These are phyloP conservation scores for Leccinellum rugosiceps DNA, from an alignment of 768 basidiomycete species.

Conservation along the genomic window DNA sequence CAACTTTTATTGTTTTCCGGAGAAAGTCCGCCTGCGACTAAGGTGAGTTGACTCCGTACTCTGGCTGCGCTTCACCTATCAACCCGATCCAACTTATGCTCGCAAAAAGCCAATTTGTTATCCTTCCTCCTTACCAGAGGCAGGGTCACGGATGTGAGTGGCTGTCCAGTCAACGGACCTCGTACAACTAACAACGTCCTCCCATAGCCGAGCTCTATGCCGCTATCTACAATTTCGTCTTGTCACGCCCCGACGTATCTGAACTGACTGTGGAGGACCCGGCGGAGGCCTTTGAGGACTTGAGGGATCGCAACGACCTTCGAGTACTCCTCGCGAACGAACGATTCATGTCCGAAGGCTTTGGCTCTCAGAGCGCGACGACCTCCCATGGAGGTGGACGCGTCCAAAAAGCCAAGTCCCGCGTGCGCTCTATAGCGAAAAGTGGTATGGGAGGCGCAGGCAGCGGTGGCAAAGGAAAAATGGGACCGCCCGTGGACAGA, in stretches of 20 bases:
- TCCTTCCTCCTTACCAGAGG: slow-evolving; percentile 85
- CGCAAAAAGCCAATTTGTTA: slow-evolving; percentile 82
- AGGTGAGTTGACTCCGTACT: slow-evolving; percentile 49
- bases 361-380: slow-evolving; percentile 37
- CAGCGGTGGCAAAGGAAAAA: slow-evolving; percentile 44
- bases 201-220: slow-evolving; percentile 78
- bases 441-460: slow-evolving; percentile 18
- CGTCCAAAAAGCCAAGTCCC: slow-evolving; percentile 38
- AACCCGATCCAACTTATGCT: neutral
- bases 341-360: slow-evolving; percentile 70
- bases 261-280: slow-evolving; percentile 98
- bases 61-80: neutral
- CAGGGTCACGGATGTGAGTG: slow-evolving; percentile 86
- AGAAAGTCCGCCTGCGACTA: slow-evolving; percentile 79
- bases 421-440: slow-evolving; percentile 30
- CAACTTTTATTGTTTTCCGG: slow-evolving; percentile 95
- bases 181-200: neutral
- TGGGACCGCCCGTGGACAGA: slow-evolving; percentile 76
- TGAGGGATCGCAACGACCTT: slow-evolving; percentile 90
- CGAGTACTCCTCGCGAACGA: slow-evolving; percentile 64
- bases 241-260: slow-evolving; percentile 65
- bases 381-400: slow-evolving; percentile 49
- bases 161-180: neutral
- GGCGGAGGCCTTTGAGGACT: slow-evolving; percentile 95
- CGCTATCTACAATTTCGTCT: slow-evolving; percentile 76